A percentile compares a stretch with the other conserved stretches of the same genome.
phyloP scores from a whole-genome alignment of 2,329 filamentous ascomycete genomes.

The Emergomyces pasteurianus region DNA sequence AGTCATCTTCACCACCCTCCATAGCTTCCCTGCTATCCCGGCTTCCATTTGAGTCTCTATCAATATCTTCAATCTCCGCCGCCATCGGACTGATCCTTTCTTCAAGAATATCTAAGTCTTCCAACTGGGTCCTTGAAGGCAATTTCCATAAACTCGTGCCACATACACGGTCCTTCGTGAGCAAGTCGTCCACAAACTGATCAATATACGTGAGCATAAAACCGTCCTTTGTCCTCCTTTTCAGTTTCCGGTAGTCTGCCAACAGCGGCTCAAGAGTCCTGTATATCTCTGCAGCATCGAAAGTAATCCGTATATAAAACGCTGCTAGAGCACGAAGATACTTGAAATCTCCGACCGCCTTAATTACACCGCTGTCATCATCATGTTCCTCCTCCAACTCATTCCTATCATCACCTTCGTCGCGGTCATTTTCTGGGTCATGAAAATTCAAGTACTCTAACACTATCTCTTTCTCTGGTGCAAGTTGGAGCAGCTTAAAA shows the following conservation, averaged over 20 bases:
- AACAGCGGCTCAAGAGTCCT: conserved; percentile 68
- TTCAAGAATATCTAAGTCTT: conserved; percentile 81
- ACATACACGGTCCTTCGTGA: conserved; percentile 81
- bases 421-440: conserved; percentile 51
- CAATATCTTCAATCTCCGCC: conserved; percentile 44
- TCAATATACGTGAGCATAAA: conserved; percentile 73
- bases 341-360: conserved; percentile 41
- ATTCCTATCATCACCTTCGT: conserved; percentile 10
- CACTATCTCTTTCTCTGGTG: conserved; percentile 66
- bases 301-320: conserved; percentile 87
- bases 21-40: conserved; percentile 14
- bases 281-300: conserved; percentile 71
- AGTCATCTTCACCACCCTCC: conserved; percentile 17
- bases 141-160: conserved; percentile 89
- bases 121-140: conserved; percentile 66
- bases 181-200: conserved; percentile 83
- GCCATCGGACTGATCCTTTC: conserved; percentile 73
- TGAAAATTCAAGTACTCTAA: conserved; percentile 67
- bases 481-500: conserved; percentile 87
- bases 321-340: conserved; percentile 81
- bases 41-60: conserved; percentile 20
- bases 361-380: conserved; percentile 19
- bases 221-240: conserved; percentile 60
- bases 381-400: conserved; percentile 9
- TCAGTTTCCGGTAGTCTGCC: conserved; percentile 71